phyloP scores from a whole-genome alignment of 306 rosid species.

The Sindora glabra region DNA sequence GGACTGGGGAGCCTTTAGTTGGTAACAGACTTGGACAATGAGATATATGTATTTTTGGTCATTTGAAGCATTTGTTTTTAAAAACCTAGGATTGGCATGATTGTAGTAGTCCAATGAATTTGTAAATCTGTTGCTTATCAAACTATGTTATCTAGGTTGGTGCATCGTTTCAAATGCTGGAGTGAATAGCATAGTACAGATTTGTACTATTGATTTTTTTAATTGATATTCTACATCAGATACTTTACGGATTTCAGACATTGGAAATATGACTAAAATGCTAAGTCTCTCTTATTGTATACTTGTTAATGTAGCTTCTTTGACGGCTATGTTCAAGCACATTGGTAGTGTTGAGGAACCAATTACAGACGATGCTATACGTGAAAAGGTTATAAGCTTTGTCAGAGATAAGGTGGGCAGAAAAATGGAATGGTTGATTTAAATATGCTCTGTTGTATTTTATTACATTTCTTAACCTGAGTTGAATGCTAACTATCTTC shows the following conservation, averaged over 20 bases:
- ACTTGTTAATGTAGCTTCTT: constrained; percentile 63
- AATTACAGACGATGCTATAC: constrained; percentile 60
- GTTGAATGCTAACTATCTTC: constrained; percentile 16
- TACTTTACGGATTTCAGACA: not conserved
- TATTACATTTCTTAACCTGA: not conserved
- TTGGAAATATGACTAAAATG: not conserved
- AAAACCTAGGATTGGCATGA: constrained; percentile 3
- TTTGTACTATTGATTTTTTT: not conserved
- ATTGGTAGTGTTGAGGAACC: constrained; percentile 75
- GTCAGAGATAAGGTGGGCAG: constrained; percentile 76
- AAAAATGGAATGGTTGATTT: not conserved
- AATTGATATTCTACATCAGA: no score
- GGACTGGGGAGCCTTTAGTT: not conserved
- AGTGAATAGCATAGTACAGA: not conserved
- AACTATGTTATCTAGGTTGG: not conserved
- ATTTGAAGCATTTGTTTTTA: not conserved
- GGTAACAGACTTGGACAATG: not conserved
- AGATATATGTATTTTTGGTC: not conserved
- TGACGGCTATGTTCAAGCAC: constrained; percentile 94
- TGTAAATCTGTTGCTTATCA: not conserved
- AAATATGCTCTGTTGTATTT: not conserved
- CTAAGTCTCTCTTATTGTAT: constrained; percentile 16
- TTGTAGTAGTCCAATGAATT: constrained; percentile 2
- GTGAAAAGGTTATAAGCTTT: constrained; percentile 85
- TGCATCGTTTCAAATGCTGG: not conserved